Conservation (phyloP, 257 asterid genomes). For the Nicotiana noctiflora region DNA sequence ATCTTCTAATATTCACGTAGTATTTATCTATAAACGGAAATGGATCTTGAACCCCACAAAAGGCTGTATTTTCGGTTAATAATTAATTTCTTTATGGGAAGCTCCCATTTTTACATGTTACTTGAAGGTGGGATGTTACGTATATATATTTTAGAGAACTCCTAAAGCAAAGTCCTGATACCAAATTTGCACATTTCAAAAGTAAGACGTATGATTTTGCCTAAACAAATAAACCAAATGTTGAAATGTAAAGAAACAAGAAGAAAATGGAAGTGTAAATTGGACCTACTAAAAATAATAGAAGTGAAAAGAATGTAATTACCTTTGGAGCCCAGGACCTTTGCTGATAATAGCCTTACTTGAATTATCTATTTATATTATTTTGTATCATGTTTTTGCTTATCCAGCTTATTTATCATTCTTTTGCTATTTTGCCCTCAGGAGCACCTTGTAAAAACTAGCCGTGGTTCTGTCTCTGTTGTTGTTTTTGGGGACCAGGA, state of each 20-base stretch:
- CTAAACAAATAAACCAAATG: background rate
- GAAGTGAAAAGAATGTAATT: constrained; percentile 16
- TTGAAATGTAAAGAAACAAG: background rate
- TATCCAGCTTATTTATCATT: background rate
- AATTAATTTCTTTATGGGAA: background rate
- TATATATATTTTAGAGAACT: background rate
- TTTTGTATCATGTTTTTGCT: constrained; percentile 15
- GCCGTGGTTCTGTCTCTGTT: constrained; percentile 72
- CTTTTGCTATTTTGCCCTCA: constrained; percentile 28
- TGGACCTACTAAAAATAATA: background rate
- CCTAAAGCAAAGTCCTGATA: background rate
- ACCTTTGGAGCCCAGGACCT: constrained; percentile 21
- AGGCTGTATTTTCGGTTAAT: background rate
- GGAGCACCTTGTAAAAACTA: constrained; percentile 90
- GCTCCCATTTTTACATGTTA: background rate
- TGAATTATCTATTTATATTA: constrained; percentile 16
- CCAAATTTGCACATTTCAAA: background rate
- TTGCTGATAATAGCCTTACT: constrained; percentile 15
- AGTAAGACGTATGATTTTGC: background rate
- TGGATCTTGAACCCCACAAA: background rate
- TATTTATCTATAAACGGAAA: background rate
- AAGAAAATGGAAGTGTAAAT: background rate
- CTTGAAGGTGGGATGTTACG: background rate
- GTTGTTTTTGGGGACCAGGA: constrained; percentile 85
- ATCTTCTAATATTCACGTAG: background rate